Evolutionary conservation across 257 asterid species (phyloP).

Genomic region (Primulina tabacum): DNA sequence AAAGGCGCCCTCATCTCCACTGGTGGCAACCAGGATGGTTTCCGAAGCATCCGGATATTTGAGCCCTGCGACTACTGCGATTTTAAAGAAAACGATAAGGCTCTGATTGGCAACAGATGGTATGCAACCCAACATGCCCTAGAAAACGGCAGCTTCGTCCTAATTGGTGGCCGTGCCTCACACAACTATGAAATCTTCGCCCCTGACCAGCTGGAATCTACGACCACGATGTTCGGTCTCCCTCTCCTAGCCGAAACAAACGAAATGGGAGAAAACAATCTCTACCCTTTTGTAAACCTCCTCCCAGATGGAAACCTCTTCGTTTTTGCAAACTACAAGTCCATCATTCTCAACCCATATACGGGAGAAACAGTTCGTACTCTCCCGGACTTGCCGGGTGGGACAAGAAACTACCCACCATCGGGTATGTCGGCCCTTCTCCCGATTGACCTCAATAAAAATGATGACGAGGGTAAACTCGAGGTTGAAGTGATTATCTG

Average conservation of each 20-base stretch:
- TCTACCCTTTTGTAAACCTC: conserved; percentile 75
- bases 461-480: not conserved
- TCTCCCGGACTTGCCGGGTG: conserved; percentile 63
- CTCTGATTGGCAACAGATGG: conserved; percentile 60
- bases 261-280: conserved; percentile 68
- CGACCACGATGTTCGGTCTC: conserved; percentile 35
- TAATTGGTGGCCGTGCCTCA: conserved; percentile 71
- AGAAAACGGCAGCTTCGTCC: conserved; percentile 52
- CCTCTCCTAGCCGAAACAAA: conserved; percentile 54
- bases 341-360: conserved; percentile 57
- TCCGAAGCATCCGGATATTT: conserved; percentile 43
- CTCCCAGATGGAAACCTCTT: conserved; percentile 82
- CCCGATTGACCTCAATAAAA: conserved; percentile 47
- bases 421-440: conserved; percentile 78
- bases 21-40: conserved; percentile 68
- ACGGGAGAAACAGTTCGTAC: conserved; percentile 47
- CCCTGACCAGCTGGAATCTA: conserved; percentile 41
- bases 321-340: conserved; percentile 66
- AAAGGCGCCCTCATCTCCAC: conserved; percentile 64
- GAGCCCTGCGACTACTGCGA: conserved; percentile 36
- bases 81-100: conserved; percentile 46
- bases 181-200: conserved; percentile 68
- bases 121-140: conserved; percentile 56
- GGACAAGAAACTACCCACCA: conserved; percentile 75
- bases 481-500: conserved; percentile 59